Evolutionary conservation across 805 yeast genomes (phyloP), one percentile per base, ranked within the genome.

Genomic region (Jamesozyma gamospora): DNA sequence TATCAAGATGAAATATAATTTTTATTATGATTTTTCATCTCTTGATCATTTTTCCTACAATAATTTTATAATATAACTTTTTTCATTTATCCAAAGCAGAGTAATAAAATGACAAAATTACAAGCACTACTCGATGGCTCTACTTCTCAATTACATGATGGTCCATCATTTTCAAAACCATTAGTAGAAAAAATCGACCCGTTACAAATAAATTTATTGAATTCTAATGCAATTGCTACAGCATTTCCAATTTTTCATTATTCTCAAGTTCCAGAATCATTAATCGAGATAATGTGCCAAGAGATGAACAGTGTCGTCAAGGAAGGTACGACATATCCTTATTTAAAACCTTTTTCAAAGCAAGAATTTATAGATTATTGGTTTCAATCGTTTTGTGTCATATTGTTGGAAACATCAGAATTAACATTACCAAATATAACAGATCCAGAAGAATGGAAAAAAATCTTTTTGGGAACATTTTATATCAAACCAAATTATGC

Each of bases 401-500:
- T 86, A 4, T 58, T 84, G 50, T 53, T 85, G 5, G 66, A 66
- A 16, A 76, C 75, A 9, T 63, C 61, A 13, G 40, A 46, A 33
- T n/a, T 21, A 8, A 13, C 13, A 1, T 40, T 49, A 14, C 35
- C 39, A 13, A 37, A 41, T 13, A 37, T 39, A 1, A 41, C 53
- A n/a, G 47, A 47, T 12, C 24, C 44, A 4, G 46, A 44, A n/a
- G 65, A 67, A 34, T 75, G 81, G 77, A 62, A 65, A 4, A 53
- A 64, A 0, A 46, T 50, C 6, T 72, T 77, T 43, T 56, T 85
- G 34, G 96, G 96, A 1, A 74, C 82, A 2, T 82, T 79, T 56
- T 83, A 80, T 58, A 67, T 87, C 51, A 86, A 83, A 53, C 95
- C 97, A 14, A 88, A 88, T 60, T 88, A 87, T 55, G 62, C 69